Conservation (phyloP, 1,284 basidiomycete species). For the Moesziomyces antarcticus region DNA sequence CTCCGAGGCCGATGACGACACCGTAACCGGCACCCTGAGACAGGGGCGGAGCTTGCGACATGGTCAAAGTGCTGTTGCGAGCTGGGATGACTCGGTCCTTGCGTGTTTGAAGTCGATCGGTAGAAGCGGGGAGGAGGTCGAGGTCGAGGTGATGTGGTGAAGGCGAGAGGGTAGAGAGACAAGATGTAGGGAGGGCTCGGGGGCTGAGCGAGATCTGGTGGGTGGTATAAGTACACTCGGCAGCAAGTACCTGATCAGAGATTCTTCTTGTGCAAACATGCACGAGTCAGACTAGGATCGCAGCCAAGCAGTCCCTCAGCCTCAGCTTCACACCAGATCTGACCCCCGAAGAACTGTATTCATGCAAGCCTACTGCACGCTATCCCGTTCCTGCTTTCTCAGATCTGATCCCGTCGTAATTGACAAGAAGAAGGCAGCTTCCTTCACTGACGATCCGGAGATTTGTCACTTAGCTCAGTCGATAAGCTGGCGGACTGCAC, state of each 20-base stretch:
- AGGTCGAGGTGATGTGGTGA: too few species aligned
- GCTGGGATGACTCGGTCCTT: neutral
- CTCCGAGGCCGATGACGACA: conserved; percentile 63
- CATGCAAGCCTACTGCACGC: neutral
- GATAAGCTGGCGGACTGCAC: neutral
- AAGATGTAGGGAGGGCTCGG: too few species aligned
- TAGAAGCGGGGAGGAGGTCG: too few species aligned
- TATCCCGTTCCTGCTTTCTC: neutral
- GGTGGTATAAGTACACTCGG: neutral
- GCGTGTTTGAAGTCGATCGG: too few species aligned
- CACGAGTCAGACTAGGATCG: neutral
- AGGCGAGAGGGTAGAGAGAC: too few species aligned
- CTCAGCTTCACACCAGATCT: too few species aligned
- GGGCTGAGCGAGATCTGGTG: neutral
- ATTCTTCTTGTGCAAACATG: neutral
- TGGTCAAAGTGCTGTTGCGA: neutral
- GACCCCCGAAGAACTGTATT: neutral
- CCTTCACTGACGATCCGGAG: neutral
- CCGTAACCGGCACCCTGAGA: conserved; percentile 65
- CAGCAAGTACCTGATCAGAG: too few species aligned
- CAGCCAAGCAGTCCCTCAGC: too few species aligned
- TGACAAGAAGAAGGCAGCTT: too few species aligned
- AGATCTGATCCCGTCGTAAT: neutral
- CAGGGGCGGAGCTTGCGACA: conserved; percentile 44
- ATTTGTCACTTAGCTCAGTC: neutral